phyloP scores from a whole-genome alignment of 2,329 filamentous ascomycete species.

The Trematosphaeria pertusa region DNA sequence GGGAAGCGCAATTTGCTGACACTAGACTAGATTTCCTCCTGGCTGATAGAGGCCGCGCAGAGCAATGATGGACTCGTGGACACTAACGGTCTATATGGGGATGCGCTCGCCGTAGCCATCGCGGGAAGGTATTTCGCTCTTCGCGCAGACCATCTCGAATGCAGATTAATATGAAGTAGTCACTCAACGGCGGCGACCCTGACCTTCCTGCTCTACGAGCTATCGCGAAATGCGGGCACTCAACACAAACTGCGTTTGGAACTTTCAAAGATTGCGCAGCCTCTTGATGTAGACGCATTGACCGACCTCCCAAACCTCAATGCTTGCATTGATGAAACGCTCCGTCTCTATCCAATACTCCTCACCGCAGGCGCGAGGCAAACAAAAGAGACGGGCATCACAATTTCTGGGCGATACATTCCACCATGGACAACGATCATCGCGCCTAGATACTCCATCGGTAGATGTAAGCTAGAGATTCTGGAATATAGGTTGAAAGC shows the following conservation, averaged over 20 bases:
- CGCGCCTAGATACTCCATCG: not conserved
- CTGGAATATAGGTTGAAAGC: not conserved
- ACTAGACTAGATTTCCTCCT: not conserved
- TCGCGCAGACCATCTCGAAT: not conserved
- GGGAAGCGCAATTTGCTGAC: not conserved
- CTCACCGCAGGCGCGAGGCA: not conserved
- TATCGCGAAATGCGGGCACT: too few species aligned
- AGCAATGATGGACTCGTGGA: not conserved
- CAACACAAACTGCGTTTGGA: not conserved
- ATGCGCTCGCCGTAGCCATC: not conserved
- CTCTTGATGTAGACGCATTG: not conserved
- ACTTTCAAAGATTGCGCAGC: not conserved
- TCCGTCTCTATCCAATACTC: not conserved
- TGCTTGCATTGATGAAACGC: not conserved
- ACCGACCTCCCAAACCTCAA: not conserved
- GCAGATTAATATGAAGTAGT: not conserved
- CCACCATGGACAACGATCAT: not conserved
- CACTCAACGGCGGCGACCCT: not conserved
- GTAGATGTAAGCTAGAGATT: not conserved
- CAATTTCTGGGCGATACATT: not conserved
- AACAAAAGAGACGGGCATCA: not conserved
- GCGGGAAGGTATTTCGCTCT: slow-evolving; percentile 4
- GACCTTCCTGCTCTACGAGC: too few species aligned
- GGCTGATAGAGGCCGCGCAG: not conserved
- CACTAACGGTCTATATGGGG: not conserved